A percentile compares a stretch with the other conserved stretches of the same genome.
phyloP scores from a whole-genome alignment of 768 basidiomycete species.

The Kwoniella sp. region DNA sequence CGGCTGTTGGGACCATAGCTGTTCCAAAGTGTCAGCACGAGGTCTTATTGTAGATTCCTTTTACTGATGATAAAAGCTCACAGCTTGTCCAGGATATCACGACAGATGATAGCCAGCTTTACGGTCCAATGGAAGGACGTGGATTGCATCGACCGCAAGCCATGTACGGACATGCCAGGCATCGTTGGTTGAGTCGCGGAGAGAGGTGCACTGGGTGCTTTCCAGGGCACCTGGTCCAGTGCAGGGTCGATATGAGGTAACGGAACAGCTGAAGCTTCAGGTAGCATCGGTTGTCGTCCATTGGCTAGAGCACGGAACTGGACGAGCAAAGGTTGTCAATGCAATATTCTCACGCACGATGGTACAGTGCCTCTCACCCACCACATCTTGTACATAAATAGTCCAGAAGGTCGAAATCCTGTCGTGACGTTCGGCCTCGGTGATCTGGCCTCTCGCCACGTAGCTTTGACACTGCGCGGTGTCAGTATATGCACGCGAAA shows the following conservation, averaged over 20 bases:
- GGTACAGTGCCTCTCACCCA: conserved; percentile 2
- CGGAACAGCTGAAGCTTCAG: conserved; percentile 1
- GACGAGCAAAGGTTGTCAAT: too few species aligned
- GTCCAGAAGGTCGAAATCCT: conserved; percentile 29
- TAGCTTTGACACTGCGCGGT: conserved; percentile 18
- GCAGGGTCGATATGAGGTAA: conserved; percentile 15
- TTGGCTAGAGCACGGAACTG: conserved; percentile 31
- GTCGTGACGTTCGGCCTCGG: conserved; percentile 20
- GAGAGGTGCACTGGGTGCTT: neutral
- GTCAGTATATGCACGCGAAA: neutral
- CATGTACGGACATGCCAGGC: conserved; percentile 10
- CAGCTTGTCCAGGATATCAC: conserved; percentile 20
- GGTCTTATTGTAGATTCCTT: neutral
- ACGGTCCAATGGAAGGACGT: conserved; percentile 32
- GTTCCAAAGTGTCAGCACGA: neutral
- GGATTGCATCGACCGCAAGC: conserved; percentile 22
- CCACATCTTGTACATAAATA: conserved; percentile 20
- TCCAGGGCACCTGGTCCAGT: conserved; percentile 10
- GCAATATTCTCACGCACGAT: neutral
- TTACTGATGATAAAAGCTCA: too few species aligned
- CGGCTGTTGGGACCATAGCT: conserved; percentile 18
- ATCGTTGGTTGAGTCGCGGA: neutral
- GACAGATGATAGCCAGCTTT: conserved; percentile 19
- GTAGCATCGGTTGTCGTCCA: conserved; percentile 26
- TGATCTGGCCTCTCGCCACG: conserved; percentile 21